Percentiles rank a stretch among this genome's conserved stretches.
Conservation (phyloP, 108 stramenopile species). For the Nannochloropsis salina region DNA sequence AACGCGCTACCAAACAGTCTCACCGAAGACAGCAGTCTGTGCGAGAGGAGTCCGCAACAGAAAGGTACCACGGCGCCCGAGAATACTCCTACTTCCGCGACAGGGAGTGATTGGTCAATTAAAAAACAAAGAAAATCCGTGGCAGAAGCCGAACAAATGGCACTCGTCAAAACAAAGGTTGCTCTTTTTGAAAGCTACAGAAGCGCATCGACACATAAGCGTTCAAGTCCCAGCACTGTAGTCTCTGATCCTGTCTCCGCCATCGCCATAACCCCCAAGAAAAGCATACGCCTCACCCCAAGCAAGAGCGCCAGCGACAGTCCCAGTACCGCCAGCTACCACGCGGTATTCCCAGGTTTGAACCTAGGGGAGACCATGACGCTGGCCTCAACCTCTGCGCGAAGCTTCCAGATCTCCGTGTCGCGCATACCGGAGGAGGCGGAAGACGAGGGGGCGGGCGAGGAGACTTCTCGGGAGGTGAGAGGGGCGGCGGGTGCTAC, state of each 20-base stretch:
- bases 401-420: neutral
- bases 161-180: neutral
- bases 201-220: neutral
- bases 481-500: neutral
- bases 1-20: neutral
- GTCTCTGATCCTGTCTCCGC: neutral
- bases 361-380: neutral
- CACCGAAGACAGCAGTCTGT: neutral
- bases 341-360: neutral
- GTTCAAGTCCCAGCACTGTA: too few relatives aligned
- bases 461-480: neutral
- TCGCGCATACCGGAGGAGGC: constrained; percentile 9
- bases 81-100: neutral
- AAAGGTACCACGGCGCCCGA: neutral
- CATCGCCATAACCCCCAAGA: neutral
- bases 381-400: neutral
- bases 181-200: neutral
- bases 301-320: neutral
- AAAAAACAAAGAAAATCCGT: neutral
- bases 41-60: neutral
- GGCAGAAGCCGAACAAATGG: neutral
- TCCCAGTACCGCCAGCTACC: neutral
- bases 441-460: neutral
- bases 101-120: neutral
- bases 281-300: neutral